These are phyloP conservation scores for Penicillium sp. DNA, from an alignment of 2,329 filamentous ascomycete genomes.

Conservation along the genomic window DNA sequence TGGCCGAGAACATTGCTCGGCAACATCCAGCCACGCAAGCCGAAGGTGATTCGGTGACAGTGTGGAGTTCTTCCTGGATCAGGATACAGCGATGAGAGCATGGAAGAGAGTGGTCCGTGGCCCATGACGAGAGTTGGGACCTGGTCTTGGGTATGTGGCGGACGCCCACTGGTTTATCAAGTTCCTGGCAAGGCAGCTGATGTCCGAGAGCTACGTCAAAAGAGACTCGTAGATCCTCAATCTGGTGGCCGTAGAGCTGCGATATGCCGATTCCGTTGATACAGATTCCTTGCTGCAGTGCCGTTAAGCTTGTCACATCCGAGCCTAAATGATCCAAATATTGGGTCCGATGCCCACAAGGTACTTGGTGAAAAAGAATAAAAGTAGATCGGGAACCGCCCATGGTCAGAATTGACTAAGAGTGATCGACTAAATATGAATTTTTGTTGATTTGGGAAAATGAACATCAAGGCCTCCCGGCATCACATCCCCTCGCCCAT, in stretches of 20 bases:
- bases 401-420: slow-evolving; percentile 9
- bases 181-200: not conserved
- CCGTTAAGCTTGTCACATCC: slow-evolving; percentile 9
- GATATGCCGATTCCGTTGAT: not conserved
- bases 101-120: not conserved
- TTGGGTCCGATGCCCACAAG: slow-evolving; percentile 23
- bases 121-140: not conserved
- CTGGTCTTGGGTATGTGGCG: not conserved
- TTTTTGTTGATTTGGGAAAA: not conserved
- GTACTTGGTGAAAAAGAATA: slow-evolving; percentile 20
- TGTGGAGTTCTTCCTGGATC: not conserved
- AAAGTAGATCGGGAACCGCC: slow-evolving; percentile 13
- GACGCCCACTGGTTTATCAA: not conserved
- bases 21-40: slow-evolving; percentile 12
- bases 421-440: slow-evolving; percentile 4
- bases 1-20: not conserved
- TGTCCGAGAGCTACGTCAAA: slow-evolving; percentile 4
- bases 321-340: slow-evolving; percentile 12
- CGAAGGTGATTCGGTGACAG: slow-evolving; percentile 3
- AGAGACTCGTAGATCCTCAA: not conserved
- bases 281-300: not conserved
- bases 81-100: slow-evolving; percentile 1
- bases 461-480: not conserved
- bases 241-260: not conserved
- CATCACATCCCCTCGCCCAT: not conserved